phyloP scores from a whole-genome alignment of 1,139 yeast genomes.

The Saccharomycopsis crataegensis region DNA sequence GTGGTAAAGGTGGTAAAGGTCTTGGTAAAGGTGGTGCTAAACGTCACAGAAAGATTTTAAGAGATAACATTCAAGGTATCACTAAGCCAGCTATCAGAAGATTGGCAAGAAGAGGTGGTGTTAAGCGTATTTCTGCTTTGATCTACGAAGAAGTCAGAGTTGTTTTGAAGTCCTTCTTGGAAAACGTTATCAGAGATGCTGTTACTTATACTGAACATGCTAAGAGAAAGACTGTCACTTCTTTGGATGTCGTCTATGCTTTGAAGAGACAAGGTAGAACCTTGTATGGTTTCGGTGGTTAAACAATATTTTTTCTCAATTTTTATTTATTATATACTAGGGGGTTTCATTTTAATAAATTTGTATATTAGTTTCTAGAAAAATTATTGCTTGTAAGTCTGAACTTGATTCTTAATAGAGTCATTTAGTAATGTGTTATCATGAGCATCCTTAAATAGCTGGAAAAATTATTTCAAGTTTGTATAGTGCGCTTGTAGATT shows the following conservation, averaged over 20 bases:
- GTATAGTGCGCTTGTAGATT: too few species aligned
- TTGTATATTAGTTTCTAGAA: neutral
- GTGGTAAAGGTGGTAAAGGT: conserved; percentile 99
- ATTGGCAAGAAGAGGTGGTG: conserved; percentile 99
- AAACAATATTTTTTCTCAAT: conserved; percentile 24
- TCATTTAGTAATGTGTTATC: neutral
- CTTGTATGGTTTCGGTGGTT: conserved; percentile 99
- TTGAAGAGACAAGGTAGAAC: conserved; percentile 99
- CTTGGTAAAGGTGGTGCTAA: conserved; percentile 99
- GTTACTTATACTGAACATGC: conserved; percentile 99
- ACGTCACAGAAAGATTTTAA: conserved; percentile 99
- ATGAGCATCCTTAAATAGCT: too few species aligned
- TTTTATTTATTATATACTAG: neutral
- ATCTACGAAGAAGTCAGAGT: conserved; percentile 99
- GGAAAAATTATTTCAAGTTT: too few species aligned
- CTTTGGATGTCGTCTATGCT: conserved; percentile 97
- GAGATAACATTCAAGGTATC: conserved; percentile 99
- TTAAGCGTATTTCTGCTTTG: conserved; percentile 98
- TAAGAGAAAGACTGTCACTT: conserved; percentile 99
- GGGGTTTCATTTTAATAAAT: neutral
- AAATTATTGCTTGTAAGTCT: neutral
- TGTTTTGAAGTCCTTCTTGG: conserved; percentile 92
- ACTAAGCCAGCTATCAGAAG: conserved; percentile 99
- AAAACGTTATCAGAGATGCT: conserved; percentile 97
- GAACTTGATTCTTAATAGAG: neutral